Percentiles rank a stretch among this genome's conserved stretches.
These are phyloP conservation scores for Chlorella sp. DNA, from an alignment of 139 green algal genomes.

Conservation along the genomic window DNA sequence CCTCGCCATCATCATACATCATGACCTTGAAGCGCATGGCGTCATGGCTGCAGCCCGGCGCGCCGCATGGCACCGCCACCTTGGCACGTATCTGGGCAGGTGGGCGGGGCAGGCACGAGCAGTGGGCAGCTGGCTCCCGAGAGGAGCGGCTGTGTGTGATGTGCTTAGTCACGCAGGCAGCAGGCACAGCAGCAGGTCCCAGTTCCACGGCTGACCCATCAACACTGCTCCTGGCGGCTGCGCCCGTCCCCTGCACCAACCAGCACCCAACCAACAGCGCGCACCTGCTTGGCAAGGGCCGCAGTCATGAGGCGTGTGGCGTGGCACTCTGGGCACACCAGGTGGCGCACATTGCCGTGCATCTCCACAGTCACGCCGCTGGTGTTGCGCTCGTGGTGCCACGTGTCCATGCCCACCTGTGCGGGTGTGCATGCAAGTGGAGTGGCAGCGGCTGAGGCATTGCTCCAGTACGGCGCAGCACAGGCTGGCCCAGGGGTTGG, in stretches of 20 bases:
- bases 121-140: too few species aligned
- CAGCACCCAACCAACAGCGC: background rate
- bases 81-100: conserved; percentile 8
- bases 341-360: conserved; percentile 84
- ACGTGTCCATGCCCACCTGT: conserved; percentile 82
- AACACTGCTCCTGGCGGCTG: too few species aligned
- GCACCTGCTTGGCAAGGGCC: conserved; percentile 54
- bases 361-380: conserved; percentile 86
- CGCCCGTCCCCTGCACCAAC: too few species aligned
- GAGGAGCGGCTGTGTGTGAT: too few species aligned
- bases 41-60: background rate
- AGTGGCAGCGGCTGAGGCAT: background rate
- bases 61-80: conserved; percentile 7
- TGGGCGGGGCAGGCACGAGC: too few species aligned
- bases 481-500: too few species aligned
- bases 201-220: too few species aligned
- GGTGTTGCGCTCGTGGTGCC: conserved; percentile 82
- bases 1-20: conserved; percentile 93
- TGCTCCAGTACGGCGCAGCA: too few species aligned
- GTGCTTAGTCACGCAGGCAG: too few species aligned
- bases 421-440: background rate
- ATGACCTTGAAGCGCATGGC: conserved; percentile 76
- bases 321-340: conserved; percentile 65
- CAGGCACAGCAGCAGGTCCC: background rate
- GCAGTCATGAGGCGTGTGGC: conserved; percentile 56